Conservation (phyloP, 2,329 filamentous ascomycete species). For the Claviceps paspali region DNA sequence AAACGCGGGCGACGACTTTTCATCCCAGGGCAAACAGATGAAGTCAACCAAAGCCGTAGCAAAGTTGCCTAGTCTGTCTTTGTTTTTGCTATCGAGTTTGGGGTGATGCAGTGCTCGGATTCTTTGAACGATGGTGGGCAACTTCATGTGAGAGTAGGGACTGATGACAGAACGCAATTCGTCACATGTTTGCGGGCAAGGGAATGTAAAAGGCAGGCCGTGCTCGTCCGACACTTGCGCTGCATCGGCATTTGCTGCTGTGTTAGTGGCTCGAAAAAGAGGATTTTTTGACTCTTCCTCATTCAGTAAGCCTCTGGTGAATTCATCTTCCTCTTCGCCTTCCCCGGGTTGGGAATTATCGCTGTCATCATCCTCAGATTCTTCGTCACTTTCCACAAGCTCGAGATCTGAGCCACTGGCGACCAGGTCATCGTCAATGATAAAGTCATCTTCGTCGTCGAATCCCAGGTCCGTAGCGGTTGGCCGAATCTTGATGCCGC, state of each 20-base stretch:
- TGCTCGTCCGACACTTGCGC: constrained; percentile 29
- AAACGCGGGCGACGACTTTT: constrained; percentile 39
- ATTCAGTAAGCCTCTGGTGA: constrained; percentile 52
- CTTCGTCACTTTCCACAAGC: constrained; percentile 36
- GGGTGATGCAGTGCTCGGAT: constrained; percentile 89
- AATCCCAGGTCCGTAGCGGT: constrained; percentile 53
- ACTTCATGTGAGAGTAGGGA: constrained; percentile 44
- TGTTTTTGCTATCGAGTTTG: constrained; percentile 72
- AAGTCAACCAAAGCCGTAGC: constrained; percentile 50
- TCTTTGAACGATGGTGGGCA: constrained; percentile 70
- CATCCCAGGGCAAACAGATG: constrained; percentile 32
- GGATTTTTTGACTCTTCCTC: constrained; percentile 40
- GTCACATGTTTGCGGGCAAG: constrained; percentile 64
- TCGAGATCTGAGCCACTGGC: constrained; percentile 65
- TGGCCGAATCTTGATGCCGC: constrained; percentile 39
- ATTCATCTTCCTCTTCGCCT: constrained; percentile 47
- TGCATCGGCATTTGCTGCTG: constrained; percentile 22
- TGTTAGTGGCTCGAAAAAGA: constrained; percentile 29
- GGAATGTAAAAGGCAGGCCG: constrained; percentile 67
- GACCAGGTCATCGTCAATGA: constrained; percentile 77
- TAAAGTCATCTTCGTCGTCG: constrained; percentile 88
- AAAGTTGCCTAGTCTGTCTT: constrained; percentile 60
- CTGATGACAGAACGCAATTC: constrained; percentile 57
- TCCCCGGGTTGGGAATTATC: constrained; percentile 18
- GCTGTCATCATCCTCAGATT: constrained; percentile 32